Evolutionary conservation across 2,329 filamentous ascomycete genomes (phyloP), one percentile per base, ranked within the genome.

Genomic region (Nannizziopsis arthrosporioides): DNA sequence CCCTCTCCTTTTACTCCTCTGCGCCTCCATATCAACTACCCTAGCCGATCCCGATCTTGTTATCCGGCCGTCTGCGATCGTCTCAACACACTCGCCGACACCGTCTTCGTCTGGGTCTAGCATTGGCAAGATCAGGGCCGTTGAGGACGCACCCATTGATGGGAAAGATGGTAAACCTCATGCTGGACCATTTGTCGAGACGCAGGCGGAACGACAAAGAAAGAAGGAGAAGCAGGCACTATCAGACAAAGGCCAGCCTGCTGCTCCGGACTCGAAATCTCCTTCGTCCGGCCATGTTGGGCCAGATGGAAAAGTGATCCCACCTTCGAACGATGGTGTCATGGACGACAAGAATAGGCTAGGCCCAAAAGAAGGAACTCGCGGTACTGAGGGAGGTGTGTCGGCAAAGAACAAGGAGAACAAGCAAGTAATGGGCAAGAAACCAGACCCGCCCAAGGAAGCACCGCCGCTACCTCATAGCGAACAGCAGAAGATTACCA

Each of bases 121-220:
- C 19, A 34, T 10, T 17, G 22, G 27, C n/a, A 37, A 52, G 39
- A 11, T 47, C 22, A 34, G 52, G 41, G 44, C 44, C 2, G 18
- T 48, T n/a, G 30, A 19, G 14, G 82, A 92, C 70, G 86, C 85
- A 48, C 90, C 90, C 0, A 82, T 95, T 15, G 92, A 96, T 63
- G 89, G 89, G 40, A 83, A 84, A 58, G 92, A 96, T 68, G 92
- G 92, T 42, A 92, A 89, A 69, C 92, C 92, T 41, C 90, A 95
- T 62, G 79, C 82, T 15, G 92, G 92, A 1, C 92, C 92, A 1
- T 81, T 77, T 60, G 69, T 74, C 40, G 71, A 73, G 54, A 72
- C 70, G 5, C 66, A 56, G 37, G 69, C 69, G 18, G 70, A 72
- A 27, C 63, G 71, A 46, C 69, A 72, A 52, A 65, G 68, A 51